A percentile compares a stretch with the other conserved stretches of the same genome.
Evolutionary conservation across 176 grass and related monocot genomes (phyloP).

Genomic region (Triticum monococcum): DNA sequence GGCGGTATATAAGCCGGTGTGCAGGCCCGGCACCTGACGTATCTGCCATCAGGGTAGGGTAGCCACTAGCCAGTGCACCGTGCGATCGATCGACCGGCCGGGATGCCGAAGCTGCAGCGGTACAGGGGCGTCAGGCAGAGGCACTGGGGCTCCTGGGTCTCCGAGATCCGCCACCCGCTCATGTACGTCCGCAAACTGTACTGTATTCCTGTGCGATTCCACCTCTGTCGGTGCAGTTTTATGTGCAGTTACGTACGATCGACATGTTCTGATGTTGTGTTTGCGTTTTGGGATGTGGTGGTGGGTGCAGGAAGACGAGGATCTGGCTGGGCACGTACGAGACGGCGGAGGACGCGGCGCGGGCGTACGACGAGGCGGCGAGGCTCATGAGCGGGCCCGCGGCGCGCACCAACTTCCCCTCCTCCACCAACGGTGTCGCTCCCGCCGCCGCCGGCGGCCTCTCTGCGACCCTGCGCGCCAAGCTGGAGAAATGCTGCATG

Average conservation of each 20-base stretch:
- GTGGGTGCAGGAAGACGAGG: conserved; percentile 73
- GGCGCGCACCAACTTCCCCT: conserved; percentile 82
- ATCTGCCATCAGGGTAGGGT: background rate
- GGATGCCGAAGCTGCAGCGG: conserved; percentile 61
- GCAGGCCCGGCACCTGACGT: conserved; percentile 15
- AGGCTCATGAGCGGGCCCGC: conserved; percentile 60
- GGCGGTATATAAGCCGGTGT: conserved; percentile 35
- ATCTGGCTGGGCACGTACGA: conserved; percentile 91
- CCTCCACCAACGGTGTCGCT: background rate
- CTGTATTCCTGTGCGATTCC: background rate
- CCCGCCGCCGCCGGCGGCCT: background rate
- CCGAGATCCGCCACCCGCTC: conserved; percentile 74
- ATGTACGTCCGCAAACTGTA: conserved; percentile 27
- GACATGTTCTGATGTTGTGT: background rate
- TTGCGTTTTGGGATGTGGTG: too few relatives aligned
- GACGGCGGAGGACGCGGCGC: conserved; percentile 81
- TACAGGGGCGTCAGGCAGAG: conserved; percentile 72
- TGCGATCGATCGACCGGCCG: background rate
- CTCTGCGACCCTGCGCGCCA: conserved; percentile 66
- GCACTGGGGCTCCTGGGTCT: conserved; percentile 85
- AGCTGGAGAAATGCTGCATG: conserved; percentile 77
- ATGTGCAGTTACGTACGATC: too few relatives aligned
- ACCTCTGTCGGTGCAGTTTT: background rate
- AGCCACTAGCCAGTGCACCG: too few relatives aligned
- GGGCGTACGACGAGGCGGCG: conserved; percentile 93